phyloP scores from a whole-genome alignment of 192 early-diverging fungal species.

The Coemansia sp. region DNA sequence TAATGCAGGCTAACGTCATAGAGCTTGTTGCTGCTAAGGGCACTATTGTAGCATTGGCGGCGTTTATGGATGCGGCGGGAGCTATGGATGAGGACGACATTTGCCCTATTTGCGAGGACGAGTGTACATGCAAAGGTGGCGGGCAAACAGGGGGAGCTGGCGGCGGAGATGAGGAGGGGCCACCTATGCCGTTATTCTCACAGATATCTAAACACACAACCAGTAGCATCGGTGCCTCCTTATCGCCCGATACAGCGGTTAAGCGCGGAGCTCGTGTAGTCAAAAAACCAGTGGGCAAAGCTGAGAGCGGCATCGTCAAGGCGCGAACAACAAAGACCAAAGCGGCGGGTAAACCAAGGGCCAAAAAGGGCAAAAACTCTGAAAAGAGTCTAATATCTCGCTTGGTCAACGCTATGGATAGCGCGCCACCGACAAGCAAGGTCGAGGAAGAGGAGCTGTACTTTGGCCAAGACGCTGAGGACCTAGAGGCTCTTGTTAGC shows the following conservation, averaged over 20 bases:
- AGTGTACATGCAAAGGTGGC: conserved; percentile 37
- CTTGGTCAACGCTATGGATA: conserved; percentile 37
- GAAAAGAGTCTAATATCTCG: conserved; percentile 41
- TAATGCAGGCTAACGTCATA: neutral
- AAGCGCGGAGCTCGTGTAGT: conserved; percentile 1
- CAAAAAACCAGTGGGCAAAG: neutral
- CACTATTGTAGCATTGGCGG: conserved; percentile 16
- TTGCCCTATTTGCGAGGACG: conserved; percentile 57
- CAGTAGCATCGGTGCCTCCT: neutral
- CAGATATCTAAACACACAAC: conserved; percentile 26
- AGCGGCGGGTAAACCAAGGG: conserved; percentile 13
- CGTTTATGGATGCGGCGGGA: conserved; percentile 23
- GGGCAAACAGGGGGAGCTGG: neutral
- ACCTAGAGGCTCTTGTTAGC: conserved; percentile 20
- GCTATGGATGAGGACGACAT: conserved; percentile 57
- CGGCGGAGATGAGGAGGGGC: conserved; percentile 5
- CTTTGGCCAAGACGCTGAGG: neutral
- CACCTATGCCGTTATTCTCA: conserved; percentile 39
- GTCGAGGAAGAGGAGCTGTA: conserved; percentile 1
- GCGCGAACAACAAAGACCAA: conserved; percentile 21
- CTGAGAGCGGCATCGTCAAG: neutral
- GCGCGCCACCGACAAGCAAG: neutral
- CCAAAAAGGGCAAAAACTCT: conserved; percentile 28
- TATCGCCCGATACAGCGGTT: neutral
- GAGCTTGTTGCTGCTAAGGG: neutral